Evolutionary conservation across 2,329 filamentous ascomycete genomes (phyloP), one percentile per base, ranked within the genome.

Genomic region (Neocucurbitaria cava): DNA sequence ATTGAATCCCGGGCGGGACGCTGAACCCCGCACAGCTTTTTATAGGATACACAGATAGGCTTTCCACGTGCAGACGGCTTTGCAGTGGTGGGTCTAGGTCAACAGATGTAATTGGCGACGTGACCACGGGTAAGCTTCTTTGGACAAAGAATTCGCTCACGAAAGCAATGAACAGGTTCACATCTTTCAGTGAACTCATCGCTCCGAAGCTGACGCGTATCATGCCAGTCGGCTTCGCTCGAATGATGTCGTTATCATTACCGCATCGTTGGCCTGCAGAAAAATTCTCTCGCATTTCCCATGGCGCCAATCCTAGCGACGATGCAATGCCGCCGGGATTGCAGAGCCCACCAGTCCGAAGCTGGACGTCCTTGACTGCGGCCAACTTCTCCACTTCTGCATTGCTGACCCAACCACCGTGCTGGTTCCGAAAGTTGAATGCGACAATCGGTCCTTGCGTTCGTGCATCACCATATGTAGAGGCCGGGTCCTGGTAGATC

Each of bases 21-120:
- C 80, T 79, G 72, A 89, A 96, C 0, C 90, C 90, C 15, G 87
- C 90, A 67, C 95, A 98, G 71, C 92, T 96, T 76, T 99, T 99
- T 70, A 99, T 93, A 0, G 95, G 95, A 69, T 92, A 99, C 0
- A 98, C 85, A 5, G 77, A 78, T 15, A 83, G 61, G 49, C 77
- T 80, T 54, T 82, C 79, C 46, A 83, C 75, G 56, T 78, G 74
- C 52, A 80, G 68, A 36, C 58, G 63, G 38, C 64, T 69, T 38
- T 50, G 45, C 56, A 66, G 68, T 68, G 68, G 63, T 64, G 65
- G 59, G 59, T 71, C 68, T 21, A 56, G 42, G 30, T 58, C 49
- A 21, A 53, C 45, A 57, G 54, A 60, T 42, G 52, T 52, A 36
- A 68, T 64, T 66, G 64, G 70, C 52, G 58, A 52, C 21, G 52